Conservation (phyloP, 1,139 yeast genomes). For the Candida neerlandica region DNA sequence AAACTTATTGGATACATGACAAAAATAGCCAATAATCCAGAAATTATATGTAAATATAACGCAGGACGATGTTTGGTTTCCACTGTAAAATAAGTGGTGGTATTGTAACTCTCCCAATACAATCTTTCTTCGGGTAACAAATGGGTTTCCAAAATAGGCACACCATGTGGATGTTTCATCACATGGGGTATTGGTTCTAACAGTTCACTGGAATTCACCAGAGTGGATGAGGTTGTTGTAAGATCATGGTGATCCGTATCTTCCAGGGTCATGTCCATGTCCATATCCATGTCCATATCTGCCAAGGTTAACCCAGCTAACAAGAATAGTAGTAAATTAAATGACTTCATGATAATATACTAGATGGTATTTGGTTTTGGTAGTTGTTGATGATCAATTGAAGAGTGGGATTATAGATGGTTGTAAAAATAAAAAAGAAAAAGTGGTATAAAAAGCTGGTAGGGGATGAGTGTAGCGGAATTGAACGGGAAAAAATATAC, state of each 20-base stretch:
- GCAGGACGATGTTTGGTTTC: slow-evolving; percentile 52
- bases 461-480: not conserved
- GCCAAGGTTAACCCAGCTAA: slow-evolving; percentile 10
- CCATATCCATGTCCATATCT: slow-evolving; percentile 17
- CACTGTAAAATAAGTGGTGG: slow-evolving; percentile 76
- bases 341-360: slow-evolving; percentile 9
- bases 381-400: not conserved
- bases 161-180: slow-evolving; percentile 62
- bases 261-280: slow-evolving; percentile 3
- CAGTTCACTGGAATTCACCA: slow-evolving; percentile 3
- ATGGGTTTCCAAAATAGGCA: slow-evolving; percentile 70
- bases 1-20: slow-evolving; percentile 71
- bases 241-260: not conserved
- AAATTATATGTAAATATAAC: slow-evolving; percentile 57
- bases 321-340: slow-evolving; percentile 12
- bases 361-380: slow-evolving; percentile 2
- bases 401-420: not conserved
- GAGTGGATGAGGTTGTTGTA: not conserved
- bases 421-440: not conserved
- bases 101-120: slow-evolving; percentile 79
- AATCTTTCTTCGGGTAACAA: slow-evolving; percentile 71
- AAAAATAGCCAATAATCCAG: slow-evolving; percentile 50
- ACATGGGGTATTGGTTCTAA: slow-evolving; percentile 52
- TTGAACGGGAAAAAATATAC: not conserved
- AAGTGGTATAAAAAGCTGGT: not conserved